A percentile compares a stretch with the other conserved stretches of the same genome.
Evolutionary conservation across 352 stramenopile species (phyloP).

Genomic region (Aphanomyces cochlioides): DNA sequence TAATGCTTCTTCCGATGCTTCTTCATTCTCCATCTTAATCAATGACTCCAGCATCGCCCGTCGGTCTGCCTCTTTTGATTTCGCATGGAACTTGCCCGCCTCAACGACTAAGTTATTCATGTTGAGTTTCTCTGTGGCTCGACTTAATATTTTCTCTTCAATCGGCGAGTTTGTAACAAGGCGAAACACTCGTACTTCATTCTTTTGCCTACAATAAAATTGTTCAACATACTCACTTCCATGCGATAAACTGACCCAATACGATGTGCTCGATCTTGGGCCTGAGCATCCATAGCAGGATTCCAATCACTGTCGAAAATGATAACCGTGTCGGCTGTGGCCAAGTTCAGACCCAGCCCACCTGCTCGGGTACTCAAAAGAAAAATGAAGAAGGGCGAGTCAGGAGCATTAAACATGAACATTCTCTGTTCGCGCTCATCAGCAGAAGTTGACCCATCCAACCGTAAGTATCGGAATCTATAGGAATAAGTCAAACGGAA

Average conservation of each 20-base stretch:
- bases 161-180: slow-evolving; percentile 83
- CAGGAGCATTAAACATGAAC: slow-evolving; percentile 95
- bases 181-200: slow-evolving; percentile 84
- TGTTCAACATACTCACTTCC: neutral
- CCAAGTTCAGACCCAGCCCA: slow-evolving; percentile 97
- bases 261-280: slow-evolving; percentile 88
- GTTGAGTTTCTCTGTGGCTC: slow-evolving; percentile 88
- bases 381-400: slow-evolving; percentile 94
- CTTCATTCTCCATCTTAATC: slow-evolving; percentile 86
- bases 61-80: slow-evolving; percentile 80
- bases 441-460: slow-evolving; percentile 95
- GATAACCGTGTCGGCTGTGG: slow-evolving; percentile 97
- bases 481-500: neutral
- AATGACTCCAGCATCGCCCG: slow-evolving; percentile 81
- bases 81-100: slow-evolving; percentile 86
- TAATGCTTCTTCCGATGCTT: slow-evolving; percentile 64
- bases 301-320: slow-evolving; percentile 99
- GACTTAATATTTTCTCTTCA: slow-evolving; percentile 85
- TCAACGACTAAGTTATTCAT: slow-evolving; percentile 90
- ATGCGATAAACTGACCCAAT: slow-evolving; percentile 52
- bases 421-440: slow-evolving; percentile 96
- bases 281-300: slow-evolving; percentile 93
- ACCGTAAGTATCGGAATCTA: slow-evolving; percentile 91
- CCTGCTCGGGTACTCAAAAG: slow-evolving; percentile 96
- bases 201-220: slow-evolving; percentile 56